Evolutionary conservation across 352 stramenopile genomes (phyloP), one percentile per base, ranked within the genome.

Genomic region (Pythium biforme): DNA sequence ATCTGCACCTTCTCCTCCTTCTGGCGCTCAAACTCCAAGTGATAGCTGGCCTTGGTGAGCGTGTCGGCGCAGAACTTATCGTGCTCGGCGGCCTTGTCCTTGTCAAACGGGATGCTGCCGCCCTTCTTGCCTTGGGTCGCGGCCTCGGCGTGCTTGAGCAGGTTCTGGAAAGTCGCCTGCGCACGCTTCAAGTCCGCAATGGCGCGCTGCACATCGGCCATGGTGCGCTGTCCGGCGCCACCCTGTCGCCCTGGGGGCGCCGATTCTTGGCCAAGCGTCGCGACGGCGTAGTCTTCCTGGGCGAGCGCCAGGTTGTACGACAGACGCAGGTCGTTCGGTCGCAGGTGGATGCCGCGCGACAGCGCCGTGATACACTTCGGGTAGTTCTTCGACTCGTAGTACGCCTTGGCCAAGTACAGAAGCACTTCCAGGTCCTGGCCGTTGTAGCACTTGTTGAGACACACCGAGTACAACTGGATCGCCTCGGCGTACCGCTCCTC

Each of bases 401-500:
- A 94, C 22, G 87, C 87, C 67, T 96, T 94, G 3, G 87, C 80
- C n/a, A 96, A 59, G 59, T 95, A 96, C 55, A 95, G 54, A 10
- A 62, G 19, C 25, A 82, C 75, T 64, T 92, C 80, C 3, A 95
- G 64, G 54, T 96, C 87, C 43, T 95, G 86, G 29, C 87, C 87
- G 20, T 95, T 84, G 72, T 95, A 96, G 57, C 90, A 96, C 73
- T 96, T 96, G 60, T 64, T 90, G 39, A 96, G 73, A 62, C 83
- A 96, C 56, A 96, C 96, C 39, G 96, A 95, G 69, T 98, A 99
- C 55, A 98, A 87, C 73, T 98, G 93, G 48, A 99, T 92, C 23
- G 95, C 95, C 69, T 98, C 96, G 26, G 92, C 84, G 68, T 98
- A 98, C 33, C 97, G 96, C 68, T 98, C 96, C 75, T 98, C 94